Base-by-base conservation (phyloP, 768 basidiomycete genomes). In the Rhizopogon vinicolor region DNA sequence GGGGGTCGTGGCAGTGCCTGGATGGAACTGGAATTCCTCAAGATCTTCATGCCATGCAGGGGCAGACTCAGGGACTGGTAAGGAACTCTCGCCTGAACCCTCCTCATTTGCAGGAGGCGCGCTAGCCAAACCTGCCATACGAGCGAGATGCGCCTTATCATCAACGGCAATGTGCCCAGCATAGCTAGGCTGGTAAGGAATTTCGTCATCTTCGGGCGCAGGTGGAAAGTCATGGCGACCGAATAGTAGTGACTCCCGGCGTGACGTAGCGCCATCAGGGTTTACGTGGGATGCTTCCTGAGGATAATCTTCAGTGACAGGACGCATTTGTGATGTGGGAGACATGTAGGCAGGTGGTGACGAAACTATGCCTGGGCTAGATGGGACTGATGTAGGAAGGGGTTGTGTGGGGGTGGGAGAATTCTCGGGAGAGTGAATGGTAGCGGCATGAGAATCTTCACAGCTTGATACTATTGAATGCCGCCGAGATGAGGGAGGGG, bases 121-220 rank as follows among this genome's bases (percentile, higher is more conserved):
- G 57, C 82, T 84, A 37, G 79, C 82, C 31, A 81, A 58, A 37
- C 73, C 73, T 1, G 73, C 77, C 41, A 86, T 72, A 35, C 75
- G 77, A 25, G 80, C 82, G 41, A 87, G 74, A n/a, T 78, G 58
- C 0, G 71, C 63, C 63, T 87, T 87, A 66, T 87, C 85, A 63
- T 87, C 85, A 2, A 78, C 84, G 16, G 85, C 84, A 45, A 87
- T 72, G 63, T 87, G 85, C n/a, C 80, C 84, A 16, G 70, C 70
- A 48, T 70, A 70, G 13, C 68, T 62, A 14, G 68, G 62, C 14
- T 60, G 35, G 51, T 75, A 75, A 18, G 64, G 63, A 31, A 63
- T 62, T 4, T 59, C 62, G 54, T 65, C 62, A n/a, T 62, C 57
- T 14, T 54, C 58, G 10, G 33, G 18, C n/a, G 33, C 28, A 12